phyloP scores from a whole-genome alignment of 1,284 basidiomycete genomes.

The Boletus hoseneyae region DNA sequence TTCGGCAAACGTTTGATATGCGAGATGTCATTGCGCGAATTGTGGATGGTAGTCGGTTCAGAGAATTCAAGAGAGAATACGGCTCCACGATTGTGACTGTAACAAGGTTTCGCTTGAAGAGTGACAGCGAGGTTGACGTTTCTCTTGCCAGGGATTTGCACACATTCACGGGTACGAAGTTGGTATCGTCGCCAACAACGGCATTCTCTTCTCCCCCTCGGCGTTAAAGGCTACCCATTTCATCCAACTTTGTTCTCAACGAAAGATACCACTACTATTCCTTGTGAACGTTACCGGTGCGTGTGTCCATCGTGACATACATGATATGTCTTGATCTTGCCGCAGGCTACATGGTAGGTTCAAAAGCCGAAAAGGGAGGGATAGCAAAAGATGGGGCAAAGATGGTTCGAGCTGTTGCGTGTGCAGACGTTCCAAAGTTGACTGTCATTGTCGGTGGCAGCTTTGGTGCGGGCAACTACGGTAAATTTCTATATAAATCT shows the following conservation, averaged over 20 bases:
- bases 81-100: constrained; percentile 89
- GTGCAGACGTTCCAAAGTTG: constrained; percentile 91
- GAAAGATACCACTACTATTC: constrained; percentile 87
- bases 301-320: constrained; percentile 5
- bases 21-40: constrained; percentile 89
- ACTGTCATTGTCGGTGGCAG: constrained; percentile 94
- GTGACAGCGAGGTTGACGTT: constrained; percentile 5
- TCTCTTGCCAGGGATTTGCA: constrained; percentile 70
- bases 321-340: constrained; percentile 6
- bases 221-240: constrained; percentile 94
- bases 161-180: constrained; percentile 86
- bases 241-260: constrained; percentile 91
- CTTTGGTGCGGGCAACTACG: constrained; percentile 95
- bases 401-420: constrained; percentile 96
- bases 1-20: constrained; percentile 89
- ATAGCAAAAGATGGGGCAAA: constrained; percentile 98
- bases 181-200: constrained; percentile 91
- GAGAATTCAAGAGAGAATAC: constrained; percentile 96
- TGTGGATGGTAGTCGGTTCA: constrained; percentile 88
- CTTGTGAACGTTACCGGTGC: constrained; percentile 87
- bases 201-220: constrained; percentile 90
- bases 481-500: constrained; percentile 34
- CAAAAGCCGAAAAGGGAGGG: constrained; percentile 90
- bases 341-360: constrained; percentile 89
- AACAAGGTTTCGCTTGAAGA: constrained; percentile 24